phyloP scores from a whole-genome alignment of 495 filamentous ascomycete genomes.

The Hypoxylon perforatum region DNA sequence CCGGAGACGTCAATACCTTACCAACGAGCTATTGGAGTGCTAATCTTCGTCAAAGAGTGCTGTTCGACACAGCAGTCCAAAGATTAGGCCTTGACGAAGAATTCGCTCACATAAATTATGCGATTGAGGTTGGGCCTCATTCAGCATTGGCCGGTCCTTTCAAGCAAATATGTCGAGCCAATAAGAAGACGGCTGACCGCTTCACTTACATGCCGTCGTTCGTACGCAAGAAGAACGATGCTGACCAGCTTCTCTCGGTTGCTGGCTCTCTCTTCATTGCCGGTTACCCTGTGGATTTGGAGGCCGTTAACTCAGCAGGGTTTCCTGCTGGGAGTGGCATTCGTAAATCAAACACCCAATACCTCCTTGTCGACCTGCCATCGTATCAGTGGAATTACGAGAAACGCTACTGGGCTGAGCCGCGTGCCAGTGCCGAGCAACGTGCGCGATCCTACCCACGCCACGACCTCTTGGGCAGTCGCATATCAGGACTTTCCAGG shows the following conservation, averaged over 20 bases:
- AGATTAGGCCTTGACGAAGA: conserved; percentile 19
- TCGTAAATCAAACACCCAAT: conserved; percentile 20
- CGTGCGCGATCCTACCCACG: conserved; percentile 40
- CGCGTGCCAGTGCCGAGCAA: conserved; percentile 45
- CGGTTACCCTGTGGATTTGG: conserved; percentile 21
- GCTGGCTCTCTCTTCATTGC: conserved; percentile 54
- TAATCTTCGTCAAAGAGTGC: conserved; percentile 60
- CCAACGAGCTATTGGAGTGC: conserved; percentile 54
- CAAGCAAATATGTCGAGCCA: conserved; percentile 49
- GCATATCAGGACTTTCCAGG: conserved; percentile 40
- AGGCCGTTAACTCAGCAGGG: conserved; percentile 14
- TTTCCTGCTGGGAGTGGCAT: conserved; percentile 23
- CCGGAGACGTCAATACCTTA: not conserved
- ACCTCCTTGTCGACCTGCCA: conserved; percentile 32
- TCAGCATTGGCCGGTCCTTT: conserved; percentile 61
- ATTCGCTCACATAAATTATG: conserved; percentile 15
- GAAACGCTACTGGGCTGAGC: conserved; percentile 53
- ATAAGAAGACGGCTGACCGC: conserved; percentile 24
- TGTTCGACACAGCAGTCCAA: conserved; percentile 54
- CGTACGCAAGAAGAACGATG: conserved; percentile 47
- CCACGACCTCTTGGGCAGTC: conserved; percentile 59
- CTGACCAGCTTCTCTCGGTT: conserved; percentile 45
- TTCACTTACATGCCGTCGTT: conserved; percentile 52
- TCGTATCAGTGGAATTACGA: conserved; percentile 60
- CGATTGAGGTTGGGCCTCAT: conserved; percentile 68